Conservation (phyloP, 208 protist genomes). For the Angomonas deanei region DNA sequence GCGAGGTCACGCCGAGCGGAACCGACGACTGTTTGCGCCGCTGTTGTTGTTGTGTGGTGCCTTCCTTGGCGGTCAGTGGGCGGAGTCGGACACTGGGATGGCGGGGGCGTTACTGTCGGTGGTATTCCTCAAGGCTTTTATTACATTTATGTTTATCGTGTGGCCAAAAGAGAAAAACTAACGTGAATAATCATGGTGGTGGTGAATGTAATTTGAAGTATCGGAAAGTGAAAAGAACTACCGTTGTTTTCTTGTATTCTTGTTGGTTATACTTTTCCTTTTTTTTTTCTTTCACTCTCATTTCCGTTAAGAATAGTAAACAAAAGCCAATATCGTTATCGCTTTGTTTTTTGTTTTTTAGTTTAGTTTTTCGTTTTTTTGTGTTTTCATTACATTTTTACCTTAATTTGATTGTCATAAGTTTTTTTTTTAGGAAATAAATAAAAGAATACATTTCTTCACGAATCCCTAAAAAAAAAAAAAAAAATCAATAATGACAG, state of each 20-base stretch:
- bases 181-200: not conserved
- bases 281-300: not conserved
- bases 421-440: slow-evolving; percentile 5
- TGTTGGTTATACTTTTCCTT: slow-evolving; percentile 1
- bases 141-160: slow-evolving; percentile 11
- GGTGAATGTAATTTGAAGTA: not conserved
- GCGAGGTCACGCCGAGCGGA: slow-evolving; percentile 8
- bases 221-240: too few relatives aligned
- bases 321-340: not conserved
- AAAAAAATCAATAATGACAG: slow-evolving; percentile 1
- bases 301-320: slow-evolving; percentile 5
- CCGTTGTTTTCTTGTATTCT: too few relatives aligned
- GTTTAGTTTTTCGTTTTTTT: slow-evolving; percentile 6
- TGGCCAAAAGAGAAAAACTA: slow-evolving; percentile 8
- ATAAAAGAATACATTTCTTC: too few relatives aligned
- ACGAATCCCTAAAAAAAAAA: not conserved
- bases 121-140: slow-evolving; percentile 9
- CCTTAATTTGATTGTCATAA: not conserved
- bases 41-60: slow-evolving; percentile 13
- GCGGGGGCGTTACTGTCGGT: slow-evolving; percentile 12
- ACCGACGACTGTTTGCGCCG: slow-evolving; percentile 12
- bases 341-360: slow-evolving; percentile 7
- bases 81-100: slow-evolving; percentile 7
- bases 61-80: slow-evolving; percentile 14
- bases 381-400: slow-evolving; percentile 3